Base-by-base conservation (phyloP, 176 grass and related monocot genomes). In the Eragrostis nindensis region DNA sequence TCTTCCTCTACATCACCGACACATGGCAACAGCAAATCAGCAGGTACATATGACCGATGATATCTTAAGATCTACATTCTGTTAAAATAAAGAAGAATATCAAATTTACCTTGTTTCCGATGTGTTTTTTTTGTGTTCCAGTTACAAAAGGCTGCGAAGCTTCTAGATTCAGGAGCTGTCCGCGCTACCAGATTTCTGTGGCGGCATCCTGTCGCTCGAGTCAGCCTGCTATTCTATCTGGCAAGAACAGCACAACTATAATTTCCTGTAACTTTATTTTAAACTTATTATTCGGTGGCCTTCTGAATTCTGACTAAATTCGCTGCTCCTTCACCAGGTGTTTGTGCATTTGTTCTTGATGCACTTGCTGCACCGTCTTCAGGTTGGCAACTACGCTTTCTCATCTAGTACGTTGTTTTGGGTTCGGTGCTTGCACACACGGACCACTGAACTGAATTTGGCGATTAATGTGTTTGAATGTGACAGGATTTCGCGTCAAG, bases 261-360 rank as follows among this genome's bases (percentile, higher is more conserved):
- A 10, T 1, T 68, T 66, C 27, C n/a, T 78, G 70, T 83, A 17
- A 40, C 69, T 25, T 52, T 73, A 17, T 68, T 6, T 62, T 46
- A 64, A 17, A 22, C 27, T 36, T 26, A 17, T 64, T 53, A 71
- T 56, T 47, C 54, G 43, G 46, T 30, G 18, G 24, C 8, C 41
- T 79, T 54, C 30, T 70, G 57, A 82, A 22, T 80, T 62, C 46
- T 74, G 50, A 82, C 65, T 76, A 19, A 77, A 73, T 79, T 44
- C 48, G 55, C 12, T 69, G 27, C 62, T 13, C 13, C 53, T 82
- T 30, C 83, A 71, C 62, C 86, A 99, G 96, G 93, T 99, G 60
- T 99, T 99, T 79, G 93, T 99, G 76, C 96, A 99, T 80, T 90
- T 99, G 59, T 99, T 99, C 89, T 91, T 99, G 93, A 99, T 99